Evolutionary conservation across 2,329 filamentous ascomycete genomes (phyloP), one percentile per base, ranked within the genome.

Genomic region (Ascosphaera apis): DNA sequence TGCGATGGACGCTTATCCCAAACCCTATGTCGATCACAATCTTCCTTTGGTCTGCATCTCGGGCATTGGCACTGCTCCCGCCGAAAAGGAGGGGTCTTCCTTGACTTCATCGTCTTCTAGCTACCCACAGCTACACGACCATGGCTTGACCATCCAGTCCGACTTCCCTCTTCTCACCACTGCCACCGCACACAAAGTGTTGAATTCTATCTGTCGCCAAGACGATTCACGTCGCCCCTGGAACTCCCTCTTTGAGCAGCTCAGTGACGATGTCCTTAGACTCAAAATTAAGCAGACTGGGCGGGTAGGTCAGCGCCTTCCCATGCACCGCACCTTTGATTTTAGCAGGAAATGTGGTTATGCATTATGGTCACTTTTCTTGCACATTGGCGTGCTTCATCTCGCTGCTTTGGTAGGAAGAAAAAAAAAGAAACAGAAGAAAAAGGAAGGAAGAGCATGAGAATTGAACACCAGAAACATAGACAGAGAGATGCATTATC

Each of bases 31-130:
- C 53, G 71, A 75, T 52, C 83, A 88, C 57, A 91, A 88, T 57
- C 66, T 91, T 47, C 86, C 86, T 25, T 66, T 92, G 39, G 59
- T 95, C 41, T 62, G 91, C 33, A 67, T 91, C 23, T 82, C 82
- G 27, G 88, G 86, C 9, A 66, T 93, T 23, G 64, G 57, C 49
- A 50, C 50, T 44, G 47, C 42, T 6, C 46, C 40, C 32, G 57
- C 47, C 35, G 48, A 50, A 3, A 4, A 15, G 9, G 16, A 33
- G 15, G 27, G 32, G 12, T 15, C 21, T 3, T 13, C 13, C 11
- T n/a, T 32, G 4, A 25, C 41, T n/a, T 44, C 47, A 17, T 44
- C 33, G 23, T 36, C 37, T 11, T 34, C 62, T 43, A 49, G 60
- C 33, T 62, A 65, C 43, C 58, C 58, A 33, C 62, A 63, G 36